These are phyloP conservation scores for Hymenoscyphus fructigenus DNA, from an alignment of 2,329 filamentous ascomycete species.

Conservation along the genomic window DNA sequence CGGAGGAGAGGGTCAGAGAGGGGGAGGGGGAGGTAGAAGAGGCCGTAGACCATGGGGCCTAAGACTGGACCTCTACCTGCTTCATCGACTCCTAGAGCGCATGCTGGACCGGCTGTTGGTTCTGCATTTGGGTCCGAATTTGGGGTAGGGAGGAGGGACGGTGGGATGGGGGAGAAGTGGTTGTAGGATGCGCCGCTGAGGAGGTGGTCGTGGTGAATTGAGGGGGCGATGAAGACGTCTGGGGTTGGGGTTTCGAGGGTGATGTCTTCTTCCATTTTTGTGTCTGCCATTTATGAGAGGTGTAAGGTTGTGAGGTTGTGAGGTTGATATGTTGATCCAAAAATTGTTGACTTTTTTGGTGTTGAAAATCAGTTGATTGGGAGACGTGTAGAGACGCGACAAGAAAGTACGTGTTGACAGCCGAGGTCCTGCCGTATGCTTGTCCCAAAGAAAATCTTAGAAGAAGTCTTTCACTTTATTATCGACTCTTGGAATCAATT, in stretches of 20 bases:
- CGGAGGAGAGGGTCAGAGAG: slow-evolving; percentile 73
- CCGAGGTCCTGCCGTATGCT: no score
- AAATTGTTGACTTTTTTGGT: neutral
- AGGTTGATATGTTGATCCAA: neutral
- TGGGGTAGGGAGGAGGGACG: slow-evolving; percentile 49
- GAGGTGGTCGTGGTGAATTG: slow-evolving; percentile 57
- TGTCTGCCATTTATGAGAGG: slow-evolving; percentile 37
- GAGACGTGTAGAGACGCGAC: slow-evolving; percentile 9
- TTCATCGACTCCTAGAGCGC: slow-evolving; percentile 88
- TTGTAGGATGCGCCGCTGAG: slow-evolving; percentile 67
- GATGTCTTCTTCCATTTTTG: slow-evolving; percentile 34
- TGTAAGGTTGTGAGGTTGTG: neutral
- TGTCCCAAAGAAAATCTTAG: no score
- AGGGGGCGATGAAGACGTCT: slow-evolving; percentile 64
- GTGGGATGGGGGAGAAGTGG: slow-evolving; percentile 69
- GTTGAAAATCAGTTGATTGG: neutral
- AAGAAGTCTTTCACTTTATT: no score
- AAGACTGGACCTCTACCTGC: slow-evolving; percentile 93
- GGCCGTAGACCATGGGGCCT: slow-evolving; percentile 72
- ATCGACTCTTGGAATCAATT: no score
- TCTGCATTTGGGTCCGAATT: slow-evolving; percentile 20
- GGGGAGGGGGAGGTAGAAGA: slow-evolving; percentile 73
- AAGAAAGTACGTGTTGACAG: no score
- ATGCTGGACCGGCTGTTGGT: slow-evolving; percentile 52
- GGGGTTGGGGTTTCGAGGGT: slow-evolving; percentile 38